Evolutionary conservation across 1,139 yeast species (phyloP).

Genomic region (Debaryomyces udenii): DNA sequence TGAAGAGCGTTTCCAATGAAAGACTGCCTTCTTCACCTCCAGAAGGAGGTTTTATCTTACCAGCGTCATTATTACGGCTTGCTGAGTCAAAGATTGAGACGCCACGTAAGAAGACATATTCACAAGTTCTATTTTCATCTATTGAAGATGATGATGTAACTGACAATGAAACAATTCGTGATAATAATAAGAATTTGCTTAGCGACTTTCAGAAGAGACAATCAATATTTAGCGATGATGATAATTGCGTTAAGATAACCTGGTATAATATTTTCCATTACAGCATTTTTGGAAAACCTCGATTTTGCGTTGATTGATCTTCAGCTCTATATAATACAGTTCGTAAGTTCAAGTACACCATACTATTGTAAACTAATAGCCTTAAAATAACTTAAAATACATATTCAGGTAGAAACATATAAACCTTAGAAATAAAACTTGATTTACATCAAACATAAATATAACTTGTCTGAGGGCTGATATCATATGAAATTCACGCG

Average conservation of each 20-base stretch:
- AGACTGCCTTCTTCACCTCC: slow-evolving; percentile 1
- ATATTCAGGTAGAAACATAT: slow-evolving; percentile 3
- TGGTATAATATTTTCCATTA: slow-evolving; percentile 54
- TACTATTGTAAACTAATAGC: not conserved
- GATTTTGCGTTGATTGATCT: slow-evolving; percentile 32
- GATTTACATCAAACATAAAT: not conserved
- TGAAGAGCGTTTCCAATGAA: too few species aligned
- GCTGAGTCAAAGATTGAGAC: slow-evolving; percentile 16
- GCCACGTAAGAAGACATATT: slow-evolving; percentile 29
- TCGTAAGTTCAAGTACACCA: not conserved
- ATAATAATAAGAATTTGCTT: not conserved
- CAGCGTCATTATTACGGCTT: slow-evolving; percentile 25
- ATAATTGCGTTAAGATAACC: slow-evolving; percentile 47
- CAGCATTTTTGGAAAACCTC: slow-evolving; percentile 50
- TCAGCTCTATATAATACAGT: not conserved
- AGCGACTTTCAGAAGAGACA: slow-evolving; percentile 10
- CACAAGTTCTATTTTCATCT: slow-evolving; percentile 24
- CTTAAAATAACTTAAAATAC: slow-evolving; percentile 6
- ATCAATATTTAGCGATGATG: slow-evolving; percentile 22
- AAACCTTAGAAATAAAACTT: slow-evolving; percentile 4
- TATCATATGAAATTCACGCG: slow-evolving; percentile 24
- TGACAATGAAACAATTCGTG: slow-evolving; percentile 3
- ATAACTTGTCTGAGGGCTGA: not conserved
- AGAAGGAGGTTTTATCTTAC: slow-evolving; percentile 20
- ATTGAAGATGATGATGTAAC: slow-evolving; percentile 6